Base-by-base conservation (phyloP, 1,139 yeast genomes). In the Candida dubliniensis region DNA sequence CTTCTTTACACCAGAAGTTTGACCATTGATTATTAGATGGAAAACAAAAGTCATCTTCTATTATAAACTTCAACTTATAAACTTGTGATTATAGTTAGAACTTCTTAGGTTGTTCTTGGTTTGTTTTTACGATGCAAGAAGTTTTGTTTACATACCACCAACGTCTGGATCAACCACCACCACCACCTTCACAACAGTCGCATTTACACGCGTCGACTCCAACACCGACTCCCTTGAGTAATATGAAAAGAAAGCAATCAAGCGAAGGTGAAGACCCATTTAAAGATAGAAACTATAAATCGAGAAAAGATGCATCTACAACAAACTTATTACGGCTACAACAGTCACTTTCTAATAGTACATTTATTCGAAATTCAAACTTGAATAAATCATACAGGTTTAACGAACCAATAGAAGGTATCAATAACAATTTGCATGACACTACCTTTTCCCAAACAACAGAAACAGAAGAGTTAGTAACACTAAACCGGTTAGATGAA, bases 241-340 rank as follows among this genome's bases (percentile, higher is more conserved):
- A 13, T 31, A 8, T 24, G 42, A 53, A 48, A 46, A 50, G 53
- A 36, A 50, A 52, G 44, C 46, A 33, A 33, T 47, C 56, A 18
- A 55, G 61, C 44, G 63, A 38, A 36, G 34, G 27, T 6, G 41
- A 58, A 35, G 66, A 66, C 47, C 71, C 71, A 2, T 67, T 67
- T 43, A 55, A 61, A 38, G 71, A 66, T 40, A 58, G 48, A 41
- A 29, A 44, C 3, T 37, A 40, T 12, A 36, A 38, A n/a, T 12
- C 25, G 5, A 30, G 36, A 31, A 33, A 36, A 15, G 36, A 39
- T 12, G 23, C 24, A 10, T 23, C 31, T 26, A 10, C 34, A 5
- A 12, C 40, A 30, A 38, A 31, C 31, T n/a, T 31, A 7, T 9
- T 10, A n/a, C 24, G n/a, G 26, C 26, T 38, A n/a, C 23, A 31